These are phyloP conservation scores for Pseudognaphalium luteoalbum DNA, from an alignment of 129 eudicot genomes.

Conservation along the genomic window DNA sequence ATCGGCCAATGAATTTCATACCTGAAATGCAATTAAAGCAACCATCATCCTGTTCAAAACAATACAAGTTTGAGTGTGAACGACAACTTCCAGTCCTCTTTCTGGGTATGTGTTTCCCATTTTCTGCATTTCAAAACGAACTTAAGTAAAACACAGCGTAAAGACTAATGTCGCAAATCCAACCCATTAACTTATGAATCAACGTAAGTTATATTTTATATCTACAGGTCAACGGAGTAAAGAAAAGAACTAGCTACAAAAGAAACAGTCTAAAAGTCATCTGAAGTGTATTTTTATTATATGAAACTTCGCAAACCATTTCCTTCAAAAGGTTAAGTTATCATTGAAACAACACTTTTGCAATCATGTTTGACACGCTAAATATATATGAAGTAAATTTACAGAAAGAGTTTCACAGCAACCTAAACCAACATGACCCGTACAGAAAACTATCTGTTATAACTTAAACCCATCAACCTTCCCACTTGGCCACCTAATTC, in stretches of 20 bases:
- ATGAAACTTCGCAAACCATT: background rate
- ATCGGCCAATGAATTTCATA: conserved; percentile 18
- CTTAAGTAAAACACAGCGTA: conserved; percentile 1
- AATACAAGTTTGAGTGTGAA: conserved; percentile 60
- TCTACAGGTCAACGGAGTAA: background rate
- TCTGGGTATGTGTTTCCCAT: conserved; percentile 45
- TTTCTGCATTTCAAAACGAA: conserved; percentile 40
- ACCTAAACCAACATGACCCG: background rate
- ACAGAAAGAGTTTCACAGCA: background rate
- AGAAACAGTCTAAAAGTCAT: background rate
- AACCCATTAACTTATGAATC: background rate
- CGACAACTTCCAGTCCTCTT: conserved; percentile 50
- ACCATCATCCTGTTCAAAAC: conserved; percentile 57
- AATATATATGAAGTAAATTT: background rate
- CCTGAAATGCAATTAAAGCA: conserved; percentile 69
- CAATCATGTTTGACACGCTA: background rate
- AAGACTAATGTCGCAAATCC: background rate
- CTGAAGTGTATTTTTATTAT: background rate
- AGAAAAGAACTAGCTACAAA: background rate
- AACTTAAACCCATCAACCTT: background rate
- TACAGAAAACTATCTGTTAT: background rate
- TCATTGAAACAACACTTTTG: background rate
- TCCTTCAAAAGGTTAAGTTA: background rate
- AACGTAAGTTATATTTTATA: background rate
- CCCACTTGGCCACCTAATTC: background rate